Evolutionary conservation across 805 yeast genomes (phyloP).

Genomic region (Saccharomycopsis lassenensis): DNA sequence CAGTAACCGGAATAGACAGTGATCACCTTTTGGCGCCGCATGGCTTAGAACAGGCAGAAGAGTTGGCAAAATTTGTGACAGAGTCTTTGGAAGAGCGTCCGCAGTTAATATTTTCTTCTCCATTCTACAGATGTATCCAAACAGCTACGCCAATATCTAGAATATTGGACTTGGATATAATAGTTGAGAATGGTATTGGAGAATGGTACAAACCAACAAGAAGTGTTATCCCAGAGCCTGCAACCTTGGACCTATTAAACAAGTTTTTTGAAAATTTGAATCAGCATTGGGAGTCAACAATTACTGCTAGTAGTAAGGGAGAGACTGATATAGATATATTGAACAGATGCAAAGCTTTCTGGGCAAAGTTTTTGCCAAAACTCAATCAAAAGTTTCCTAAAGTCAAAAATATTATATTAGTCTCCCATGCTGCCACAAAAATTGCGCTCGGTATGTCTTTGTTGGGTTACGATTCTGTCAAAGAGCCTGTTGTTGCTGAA

Average conservation of each 20-base stretch:
- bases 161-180: conserved; percentile 44
- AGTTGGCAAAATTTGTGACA: conserved; percentile 53
- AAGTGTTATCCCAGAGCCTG: conserved; percentile 60
- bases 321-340: conserved; percentile 68
- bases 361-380: conserved; percentile 44
- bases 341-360: conserved; percentile 43
- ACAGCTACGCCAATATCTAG: conserved; percentile 66
- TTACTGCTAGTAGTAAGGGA: conserved; percentile 53
- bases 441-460: conserved; percentile 79
- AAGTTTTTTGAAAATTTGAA: conserved; percentile 42
- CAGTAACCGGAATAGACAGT: conserved; percentile 82
- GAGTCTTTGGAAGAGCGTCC: conserved; percentile 34
- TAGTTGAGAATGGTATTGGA: conserved; percentile 74
- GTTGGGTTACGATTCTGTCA: conserved; percentile 38
- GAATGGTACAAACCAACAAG: conserved; percentile 84
- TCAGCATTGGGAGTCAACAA: conserved; percentile 40
- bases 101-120: conserved; percentile 63
- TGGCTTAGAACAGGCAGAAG: conserved; percentile 80
- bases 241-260: conserved; percentile 35
- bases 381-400: conserved; percentile 50
- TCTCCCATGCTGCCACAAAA: conserved; percentile 90
- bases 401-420: conserved; percentile 52
- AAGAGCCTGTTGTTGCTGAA: conserved; percentile 36
- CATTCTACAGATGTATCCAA: conserved; percentile 83
- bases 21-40: conserved; percentile 84